Conservation (phyloP, 495 filamentous ascomycete species). For the Penicillium arizonense region DNA sequence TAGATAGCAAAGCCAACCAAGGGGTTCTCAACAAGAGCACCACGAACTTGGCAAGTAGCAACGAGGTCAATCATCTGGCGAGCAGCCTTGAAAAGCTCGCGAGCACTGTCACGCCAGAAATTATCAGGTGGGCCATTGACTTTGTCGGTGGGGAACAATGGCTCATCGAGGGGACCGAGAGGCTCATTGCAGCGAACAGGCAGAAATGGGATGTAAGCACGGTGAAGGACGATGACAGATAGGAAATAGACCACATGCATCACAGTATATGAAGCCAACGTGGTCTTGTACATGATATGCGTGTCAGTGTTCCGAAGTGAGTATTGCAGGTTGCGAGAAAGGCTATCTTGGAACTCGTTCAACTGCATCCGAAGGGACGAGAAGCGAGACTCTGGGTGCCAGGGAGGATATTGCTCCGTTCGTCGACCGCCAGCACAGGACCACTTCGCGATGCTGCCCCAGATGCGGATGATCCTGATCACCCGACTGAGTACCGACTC, state of each 20-base stretch:
- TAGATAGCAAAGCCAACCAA: constrained; percentile 80
- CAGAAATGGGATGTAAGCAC: constrained; percentile 81
- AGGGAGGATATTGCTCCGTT: constrained; percentile 58
- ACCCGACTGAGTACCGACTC: constrained; percentile 74
- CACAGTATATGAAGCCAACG: constrained; percentile 70
- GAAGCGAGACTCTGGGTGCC: constrained; percentile 63
- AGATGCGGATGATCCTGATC: constrained; percentile 74
- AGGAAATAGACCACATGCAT: constrained; percentile 77
- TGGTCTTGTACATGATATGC: constrained; percentile 70
- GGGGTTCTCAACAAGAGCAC: constrained; percentile 71
- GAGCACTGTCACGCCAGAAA: constrained; percentile 76
- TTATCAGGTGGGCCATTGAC: constrained; percentile 44
- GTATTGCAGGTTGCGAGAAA: constrained; percentile 70
- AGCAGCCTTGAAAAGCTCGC: constrained; percentile 70
- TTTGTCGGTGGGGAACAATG: constrained; percentile 58
- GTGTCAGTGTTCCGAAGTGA: constrained; percentile 74
- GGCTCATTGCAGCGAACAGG: constrained; percentile 68
- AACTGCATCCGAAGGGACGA: constrained; percentile 57
- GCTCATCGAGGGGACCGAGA: constrained; percentile 70
- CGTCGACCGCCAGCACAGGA: constrained; percentile 71
- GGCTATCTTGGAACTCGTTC: constrained; percentile 61
- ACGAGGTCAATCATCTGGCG: constrained; percentile 75
- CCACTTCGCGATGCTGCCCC: constrained; percentile 75
- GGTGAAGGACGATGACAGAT: constrained; percentile 75
- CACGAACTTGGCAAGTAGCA: constrained; percentile 68